phyloP scores from a whole-genome alignment of 169 alveolate genomes.

The Besnoitia besnoiti region DNA sequence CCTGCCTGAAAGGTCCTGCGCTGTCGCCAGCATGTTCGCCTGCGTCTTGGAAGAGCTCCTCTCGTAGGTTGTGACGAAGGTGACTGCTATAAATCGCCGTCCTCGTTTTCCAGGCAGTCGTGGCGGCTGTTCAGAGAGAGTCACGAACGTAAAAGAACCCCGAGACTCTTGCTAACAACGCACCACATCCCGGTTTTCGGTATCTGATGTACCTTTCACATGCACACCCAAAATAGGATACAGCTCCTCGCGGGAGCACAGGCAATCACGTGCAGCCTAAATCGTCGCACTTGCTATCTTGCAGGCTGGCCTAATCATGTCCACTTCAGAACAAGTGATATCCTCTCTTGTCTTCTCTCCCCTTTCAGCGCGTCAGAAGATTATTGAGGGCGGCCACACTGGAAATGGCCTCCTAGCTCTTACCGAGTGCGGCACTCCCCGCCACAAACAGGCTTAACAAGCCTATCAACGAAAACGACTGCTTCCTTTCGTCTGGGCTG shows the following conservation, averaged over 20 bases:
- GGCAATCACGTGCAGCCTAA: no score
- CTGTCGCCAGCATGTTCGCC: neutral
- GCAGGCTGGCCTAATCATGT: no score
- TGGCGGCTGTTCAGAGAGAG: neutral
- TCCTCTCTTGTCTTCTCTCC: no score
- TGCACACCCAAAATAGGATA: no score
- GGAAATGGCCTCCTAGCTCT: neutral
- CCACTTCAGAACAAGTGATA: no score
- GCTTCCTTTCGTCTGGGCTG: neutral
- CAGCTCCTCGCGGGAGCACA: no score
- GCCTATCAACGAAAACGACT: neutral
- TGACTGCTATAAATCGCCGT: constrained; percentile 26
- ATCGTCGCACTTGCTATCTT: no score
- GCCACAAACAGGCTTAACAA: neutral
- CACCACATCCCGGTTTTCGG: no score
- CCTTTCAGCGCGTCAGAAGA: no score
- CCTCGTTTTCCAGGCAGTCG: neutral
- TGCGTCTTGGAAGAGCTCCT: constrained; percentile 17
- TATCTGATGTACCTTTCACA: no score
- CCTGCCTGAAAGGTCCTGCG: neutral
- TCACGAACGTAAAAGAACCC: neutral
- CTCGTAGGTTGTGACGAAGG: neutral
- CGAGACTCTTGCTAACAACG: no score
- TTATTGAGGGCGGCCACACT: no score
- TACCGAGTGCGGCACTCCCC: neutral